Base-by-base conservation (phyloP, 1,139 yeast species). In the Suhomyces chickasaworum region DNA sequence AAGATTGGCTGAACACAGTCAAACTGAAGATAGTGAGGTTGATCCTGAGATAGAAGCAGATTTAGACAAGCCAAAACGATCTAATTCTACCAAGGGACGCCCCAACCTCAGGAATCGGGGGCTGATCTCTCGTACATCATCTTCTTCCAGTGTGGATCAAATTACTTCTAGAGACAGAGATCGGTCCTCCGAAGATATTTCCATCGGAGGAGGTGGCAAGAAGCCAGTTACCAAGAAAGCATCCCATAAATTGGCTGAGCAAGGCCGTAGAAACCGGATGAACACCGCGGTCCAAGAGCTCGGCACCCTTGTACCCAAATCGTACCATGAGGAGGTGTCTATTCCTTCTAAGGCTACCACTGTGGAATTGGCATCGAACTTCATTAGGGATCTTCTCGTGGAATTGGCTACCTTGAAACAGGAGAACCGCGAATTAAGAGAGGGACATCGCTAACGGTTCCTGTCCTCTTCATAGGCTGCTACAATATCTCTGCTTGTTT, bases 171-270 rank as follows among this genome's bases (percentile, higher is more conserved):
- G 44, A 12, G 41, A 30, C 18, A 41, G 27, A 18, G 29, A 39
- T 8, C 22, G 22, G 13, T 44, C 68, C 64, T 49, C 65, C 65
- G 45, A 32, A 12, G 34, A 29, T 17, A 35, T 22, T 7, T n/a
- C 18, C 27, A 36, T 22, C n/a, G 35, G 39, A 32, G 37, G 35
- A 12, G 22, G 35, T 32, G 54, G 50, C n/a, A 57, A 52, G 31
- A 58, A 51, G 49, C 63, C 54, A 2, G 63, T 76, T 0, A 73
- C 78, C 23, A 84, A 86, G 62, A 84, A 84, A 56, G 86, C 93
- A 4, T 84, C 88, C 21, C 99, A 93, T 66, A 91, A 93, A 61
- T 76, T 89, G 22, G 98, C 99, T 0, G 99, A 93, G 66, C 97
- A 93, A 66, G 98, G 97, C 9, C 76, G 99, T 49, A 79, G 99